These are phyloP conservation scores for Rhodotorula mucilaginosa DNA, from an alignment of 1,284 basidiomycete species.

Conservation along the genomic window DNA sequence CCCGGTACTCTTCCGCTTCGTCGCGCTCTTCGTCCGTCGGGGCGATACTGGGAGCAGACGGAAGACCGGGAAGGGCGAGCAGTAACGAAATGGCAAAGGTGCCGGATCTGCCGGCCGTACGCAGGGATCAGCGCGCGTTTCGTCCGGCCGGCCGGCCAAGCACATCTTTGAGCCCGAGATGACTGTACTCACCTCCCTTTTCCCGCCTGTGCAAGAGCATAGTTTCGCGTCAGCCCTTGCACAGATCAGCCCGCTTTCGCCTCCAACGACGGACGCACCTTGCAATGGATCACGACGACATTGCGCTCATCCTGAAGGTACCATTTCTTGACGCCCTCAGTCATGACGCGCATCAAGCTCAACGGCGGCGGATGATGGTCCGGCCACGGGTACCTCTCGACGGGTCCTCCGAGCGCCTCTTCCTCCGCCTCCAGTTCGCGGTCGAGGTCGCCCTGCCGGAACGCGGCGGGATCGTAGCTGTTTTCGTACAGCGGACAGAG, in stretches of 20 bases:
- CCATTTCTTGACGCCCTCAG: constrained; percentile 76
- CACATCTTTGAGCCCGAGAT: no score
- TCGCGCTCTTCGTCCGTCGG: neutral
- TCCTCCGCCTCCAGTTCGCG: constrained; percentile 1
- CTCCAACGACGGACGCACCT: no score
- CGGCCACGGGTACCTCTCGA: constrained; percentile 29
- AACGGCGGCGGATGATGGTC: constrained; percentile 66
- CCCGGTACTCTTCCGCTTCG: neutral
- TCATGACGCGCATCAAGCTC: constrained; percentile 70
- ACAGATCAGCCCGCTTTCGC: no score
- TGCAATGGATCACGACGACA: constrained; percentile 83
- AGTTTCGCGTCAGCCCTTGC: no score
- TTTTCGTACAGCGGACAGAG: constrained; percentile 56
- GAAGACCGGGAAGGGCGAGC: constrained; percentile 19
- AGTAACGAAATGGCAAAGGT: constrained; percentile 29
- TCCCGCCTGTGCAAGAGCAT: no score
- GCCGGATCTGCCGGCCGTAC: constrained; percentile 14
- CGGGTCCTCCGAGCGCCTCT: constrained; percentile 51
- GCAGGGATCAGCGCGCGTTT: neutral
- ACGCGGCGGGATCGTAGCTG: constrained; percentile 52
- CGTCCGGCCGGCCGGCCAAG: neutral
- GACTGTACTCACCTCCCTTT: neutral
- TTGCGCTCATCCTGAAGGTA: constrained; percentile 65
- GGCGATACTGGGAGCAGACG: constrained; percentile 3
- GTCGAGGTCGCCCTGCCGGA: constrained; percentile 56